phyloP scores from a whole-genome alignment of 1,139 yeast genomes.

The Eremothecium sinecaudum region DNA sequence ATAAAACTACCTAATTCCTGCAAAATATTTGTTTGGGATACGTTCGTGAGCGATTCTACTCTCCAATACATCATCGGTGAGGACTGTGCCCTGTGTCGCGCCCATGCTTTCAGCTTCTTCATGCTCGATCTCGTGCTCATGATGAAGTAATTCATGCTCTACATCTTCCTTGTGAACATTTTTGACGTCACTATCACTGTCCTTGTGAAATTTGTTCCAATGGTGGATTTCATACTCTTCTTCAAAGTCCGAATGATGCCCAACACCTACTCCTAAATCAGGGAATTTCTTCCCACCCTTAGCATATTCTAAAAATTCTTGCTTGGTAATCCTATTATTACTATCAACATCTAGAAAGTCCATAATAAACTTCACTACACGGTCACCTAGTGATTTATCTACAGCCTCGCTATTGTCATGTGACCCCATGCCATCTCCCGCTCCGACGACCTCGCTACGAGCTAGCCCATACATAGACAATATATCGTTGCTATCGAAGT shows the following conservation, averaged over 20 bases:
- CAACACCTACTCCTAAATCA: constrained; percentile 91
- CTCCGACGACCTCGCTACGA: constrained; percentile 67
- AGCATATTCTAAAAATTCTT: constrained; percentile 65
- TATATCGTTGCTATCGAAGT: constrained; percentile 56
- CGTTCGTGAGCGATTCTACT: constrained; percentile 29
- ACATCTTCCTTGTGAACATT: constrained; percentile 80
- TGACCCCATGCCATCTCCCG: constrained; percentile 82
- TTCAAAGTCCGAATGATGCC: constrained; percentile 93
- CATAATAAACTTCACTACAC: constrained; percentile 49
- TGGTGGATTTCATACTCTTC: constrained; percentile 90
- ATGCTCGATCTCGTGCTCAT: constrained; percentile 81
- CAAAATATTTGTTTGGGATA: constrained; percentile 34
- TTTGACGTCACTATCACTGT: constrained; percentile 72
- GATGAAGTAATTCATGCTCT: constrained; percentile 82
- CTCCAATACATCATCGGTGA: constrained; percentile 36
- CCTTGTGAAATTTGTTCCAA: constrained; percentile 79
- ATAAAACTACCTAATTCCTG: constrained; percentile 17
- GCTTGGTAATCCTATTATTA: constrained; percentile 56
- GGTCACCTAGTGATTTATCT: constrained; percentile 46
- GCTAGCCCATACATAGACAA: constrained; percentile 71
- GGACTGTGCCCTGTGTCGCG: constrained; percentile 31
- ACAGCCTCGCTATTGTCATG: constrained; percentile 56
- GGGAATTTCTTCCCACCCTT: constrained; percentile 66
- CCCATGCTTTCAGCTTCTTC: constrained; percentile 42
- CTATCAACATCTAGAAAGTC: constrained; percentile 51